phyloP scores from a whole-genome alignment of 2,329 filamentous ascomycete genomes.

The Septoria linicola region DNA sequence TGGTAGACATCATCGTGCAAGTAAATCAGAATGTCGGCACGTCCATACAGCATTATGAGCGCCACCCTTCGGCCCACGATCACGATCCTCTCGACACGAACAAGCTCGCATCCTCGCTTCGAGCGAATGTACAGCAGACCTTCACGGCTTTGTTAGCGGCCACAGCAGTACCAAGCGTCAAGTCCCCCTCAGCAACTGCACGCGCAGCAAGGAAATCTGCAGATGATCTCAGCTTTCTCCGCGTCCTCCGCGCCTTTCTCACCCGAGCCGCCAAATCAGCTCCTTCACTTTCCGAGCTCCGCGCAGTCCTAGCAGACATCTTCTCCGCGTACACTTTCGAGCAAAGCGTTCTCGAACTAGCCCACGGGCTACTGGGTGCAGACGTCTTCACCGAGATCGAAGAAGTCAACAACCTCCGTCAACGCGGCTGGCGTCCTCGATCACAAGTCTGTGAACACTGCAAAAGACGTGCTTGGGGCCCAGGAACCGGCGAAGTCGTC shows the following conservation, averaged over 20 bases:
- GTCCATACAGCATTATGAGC: conserved; percentile 28
- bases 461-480: conserved; percentile 80
- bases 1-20: conserved; percentile 62
- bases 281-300: conserved; percentile 81
- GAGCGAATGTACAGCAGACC: conserved; percentile 79
- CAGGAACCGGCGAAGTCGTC: conserved; percentile 72
- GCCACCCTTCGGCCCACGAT: conserved; percentile 34
- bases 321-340: conserved; percentile 97
- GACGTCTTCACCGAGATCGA: conserved; percentile 83
- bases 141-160: conserved; percentile 83
- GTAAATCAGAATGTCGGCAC: conserved; percentile 47
- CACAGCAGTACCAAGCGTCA: conserved; percentile 56
- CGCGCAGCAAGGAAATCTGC: conserved; percentile 19
- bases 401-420: conserved; percentile 69
- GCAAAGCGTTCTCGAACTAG: conserved; percentile 76
- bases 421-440: conserved; percentile 83
- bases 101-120: conserved; percentile 66
- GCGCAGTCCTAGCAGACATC: conserved; percentile 80
- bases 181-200: conserved; percentile 23
- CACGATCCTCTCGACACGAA: conserved; percentile 51
- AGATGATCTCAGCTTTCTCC: conserved; percentile 72
- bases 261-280: conserved; percentile 76
- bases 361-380: conserved; percentile 81
- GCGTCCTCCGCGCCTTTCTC: conserved; percentile 84
- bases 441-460: conserved; percentile 88